Evolutionary conservation across 2,329 filamentous ascomycete genomes (phyloP).

Genomic region (Fusarium praegraminearum): DNA sequence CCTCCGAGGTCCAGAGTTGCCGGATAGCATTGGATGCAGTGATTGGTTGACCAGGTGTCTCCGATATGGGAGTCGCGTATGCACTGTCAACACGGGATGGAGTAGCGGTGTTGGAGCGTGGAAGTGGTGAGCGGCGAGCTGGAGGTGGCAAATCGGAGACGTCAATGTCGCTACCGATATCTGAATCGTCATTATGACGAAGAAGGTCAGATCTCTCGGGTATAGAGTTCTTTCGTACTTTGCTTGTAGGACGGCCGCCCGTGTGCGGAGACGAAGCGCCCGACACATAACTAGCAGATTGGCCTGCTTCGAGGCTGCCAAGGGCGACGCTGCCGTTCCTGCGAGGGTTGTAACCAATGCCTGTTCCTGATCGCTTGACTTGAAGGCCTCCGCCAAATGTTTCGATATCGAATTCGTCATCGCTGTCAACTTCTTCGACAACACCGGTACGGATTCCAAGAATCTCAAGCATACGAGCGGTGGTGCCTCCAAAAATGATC

Average conservation of each 20-base stretch:
- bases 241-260: constrained; percentile 58
- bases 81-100: constrained; percentile 47
- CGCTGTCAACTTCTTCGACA: constrained; percentile 95
- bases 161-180: constrained; percentile 73
- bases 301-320: constrained; percentile 60
- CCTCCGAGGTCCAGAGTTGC: constrained; percentile 85
- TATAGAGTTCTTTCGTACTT: constrained; percentile 66
- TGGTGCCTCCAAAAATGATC: constrained; percentile 98
- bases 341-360: constrained; percentile 81
- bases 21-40: constrained; percentile 81
- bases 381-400: constrained; percentile 77
- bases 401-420: constrained; percentile 99
- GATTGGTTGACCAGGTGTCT: constrained; percentile 59
- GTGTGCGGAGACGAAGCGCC: constrained; percentile 64
- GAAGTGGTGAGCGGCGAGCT: constrained; percentile 59
- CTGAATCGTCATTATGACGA: constrained; percentile 64
- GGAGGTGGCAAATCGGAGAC: constrained; percentile 74
- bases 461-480: constrained; percentile 97
- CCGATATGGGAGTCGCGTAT: constrained; percentile 49
- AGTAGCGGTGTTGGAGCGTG: constrained; percentile 46
- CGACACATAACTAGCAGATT: constrained; percentile 64
- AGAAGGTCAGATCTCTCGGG: constrained; percentile 69
- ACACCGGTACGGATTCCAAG: constrained; percentile 96
- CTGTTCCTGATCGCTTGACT: constrained; percentile 81
- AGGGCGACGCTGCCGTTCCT: constrained; percentile 71